Evolutionary conservation across 306 rosid species (phyloP).

Genomic region (Citrullus colocynthis): DNA sequence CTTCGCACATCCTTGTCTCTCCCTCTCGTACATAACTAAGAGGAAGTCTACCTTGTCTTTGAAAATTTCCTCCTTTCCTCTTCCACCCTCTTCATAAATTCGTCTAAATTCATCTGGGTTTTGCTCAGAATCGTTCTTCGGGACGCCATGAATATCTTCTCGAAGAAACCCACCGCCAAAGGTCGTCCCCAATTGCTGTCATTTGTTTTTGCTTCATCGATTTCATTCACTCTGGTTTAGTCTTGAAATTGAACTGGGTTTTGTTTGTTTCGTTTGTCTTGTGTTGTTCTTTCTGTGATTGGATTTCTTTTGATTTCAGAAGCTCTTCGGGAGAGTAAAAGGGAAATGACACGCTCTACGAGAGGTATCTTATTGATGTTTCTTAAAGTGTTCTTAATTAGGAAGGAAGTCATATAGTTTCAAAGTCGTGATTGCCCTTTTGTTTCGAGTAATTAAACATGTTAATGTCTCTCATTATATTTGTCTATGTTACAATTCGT

Average conservation of each 20-base stretch:
- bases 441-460: background rate
- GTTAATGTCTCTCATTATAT: background rate
- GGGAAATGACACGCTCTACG: constrained; percentile 75
- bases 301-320: constrained; percentile 30
- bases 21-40: background rate
- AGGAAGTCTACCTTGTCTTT: background rate
- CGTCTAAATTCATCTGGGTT: background rate
- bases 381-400: background rate
- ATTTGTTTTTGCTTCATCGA: background rate
- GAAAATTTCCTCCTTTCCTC: background rate
- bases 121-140: background rate
- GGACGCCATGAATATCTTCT: constrained; percentile 63
- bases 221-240: background rate
- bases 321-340: constrained; percentile 91
- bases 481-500: background rate
- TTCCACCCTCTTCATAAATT: background rate
- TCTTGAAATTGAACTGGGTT: constrained; percentile 1
- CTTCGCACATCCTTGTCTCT: background rate
- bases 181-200: constrained; percentile 32
- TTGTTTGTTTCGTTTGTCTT: background rate
- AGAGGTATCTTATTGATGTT: constrained; percentile 37
- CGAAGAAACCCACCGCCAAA: constrained; percentile 89
- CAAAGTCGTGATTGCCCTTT: background rate
- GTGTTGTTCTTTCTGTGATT: constrained; percentile 6
- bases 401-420: background rate